A percentile compares a stretch with the other conserved stretches of the same genome.
These are phyloP conservation scores for Termitomyces sp. DNA, from an alignment of 768 basidiomycete genomes.

Conservation along the genomic window DNA sequence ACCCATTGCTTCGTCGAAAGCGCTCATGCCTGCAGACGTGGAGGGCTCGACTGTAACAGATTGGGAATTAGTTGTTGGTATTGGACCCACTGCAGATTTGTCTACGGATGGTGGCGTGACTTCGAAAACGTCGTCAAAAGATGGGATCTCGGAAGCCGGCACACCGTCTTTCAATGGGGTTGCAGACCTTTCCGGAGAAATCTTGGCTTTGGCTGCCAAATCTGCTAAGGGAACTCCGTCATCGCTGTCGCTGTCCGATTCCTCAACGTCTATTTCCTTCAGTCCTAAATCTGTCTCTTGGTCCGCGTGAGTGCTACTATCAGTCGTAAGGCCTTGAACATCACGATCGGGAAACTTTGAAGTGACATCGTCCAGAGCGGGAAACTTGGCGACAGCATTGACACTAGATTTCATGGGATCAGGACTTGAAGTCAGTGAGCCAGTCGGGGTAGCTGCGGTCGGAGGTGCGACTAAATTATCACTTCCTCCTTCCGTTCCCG, in stretches of 20 bases:
- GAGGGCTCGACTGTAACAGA: slow-evolving; percentile 9
- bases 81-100: background rate
- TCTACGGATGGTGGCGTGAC: slow-evolving; percentile 19
- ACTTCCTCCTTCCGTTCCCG: slow-evolving; percentile 30
- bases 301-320: slow-evolving; percentile 8
- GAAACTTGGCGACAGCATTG: slow-evolving; percentile 17
- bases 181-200: slow-evolving; percentile 15
- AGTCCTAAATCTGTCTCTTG: slow-evolving; percentile 49
- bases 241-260: slow-evolving; percentile 47
- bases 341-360: slow-evolving; percentile 36
- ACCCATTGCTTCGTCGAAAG: slow-evolving; percentile 73
- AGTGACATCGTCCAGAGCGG: slow-evolving; percentile 29
- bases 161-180: slow-evolving; percentile 7
- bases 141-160: slow-evolving; percentile 1
- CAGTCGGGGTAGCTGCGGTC: slow-evolving; percentile 27
- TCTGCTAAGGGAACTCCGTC: slow-evolving; percentile 34
- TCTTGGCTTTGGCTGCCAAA: slow-evolving; percentile 21
- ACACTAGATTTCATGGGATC: slow-evolving; percentile 8
- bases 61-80: slow-evolving; percentile 4
- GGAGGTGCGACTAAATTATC: slow-evolving; percentile 63
- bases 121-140: slow-evolving; percentile 60
- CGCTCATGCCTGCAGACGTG: slow-evolving; percentile 45
- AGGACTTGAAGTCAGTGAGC: slow-evolving; percentile 13
- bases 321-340: slow-evolving; percentile 10
- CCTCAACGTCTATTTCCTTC: slow-evolving; percentile 54